A percentile compares a stretch with the other conserved stretches of the same genome.
phyloP scores from a whole-genome alignment of 179 eudicot genomes.

The Vitellaria paradoxa region DNA sequence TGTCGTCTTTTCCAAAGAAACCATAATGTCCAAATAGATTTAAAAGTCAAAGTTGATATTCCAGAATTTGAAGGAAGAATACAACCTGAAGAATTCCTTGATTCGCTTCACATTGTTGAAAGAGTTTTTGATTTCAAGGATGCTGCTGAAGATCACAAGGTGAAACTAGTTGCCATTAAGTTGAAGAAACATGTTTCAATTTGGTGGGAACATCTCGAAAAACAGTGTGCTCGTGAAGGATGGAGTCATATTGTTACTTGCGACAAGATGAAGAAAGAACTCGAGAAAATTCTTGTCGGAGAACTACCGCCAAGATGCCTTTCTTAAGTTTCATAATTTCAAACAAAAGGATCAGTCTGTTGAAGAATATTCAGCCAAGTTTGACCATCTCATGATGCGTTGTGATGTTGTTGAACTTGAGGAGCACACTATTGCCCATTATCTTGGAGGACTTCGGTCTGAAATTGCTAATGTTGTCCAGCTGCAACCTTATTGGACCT shows the following conservation, averaged over 20 bases:
- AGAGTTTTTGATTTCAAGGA: neutral
- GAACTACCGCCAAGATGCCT: neutral
- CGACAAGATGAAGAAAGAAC: neutral
- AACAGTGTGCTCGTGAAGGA: neutral
- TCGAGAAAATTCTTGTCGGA: neutral
- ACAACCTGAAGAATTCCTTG: neutral
- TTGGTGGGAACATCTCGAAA: slow-evolving; percentile 5
- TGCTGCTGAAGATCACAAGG: neutral
- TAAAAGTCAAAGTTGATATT: too few species aligned
- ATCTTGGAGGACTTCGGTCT: neutral
- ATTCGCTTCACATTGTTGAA: neutral
- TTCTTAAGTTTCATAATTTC: neutral
- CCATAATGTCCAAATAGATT: too few species aligned
- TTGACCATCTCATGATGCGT: neutral
- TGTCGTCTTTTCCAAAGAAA: too few species aligned
- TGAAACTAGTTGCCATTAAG: neutral
- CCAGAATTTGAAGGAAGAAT: neutral
- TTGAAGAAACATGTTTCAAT: neutral
- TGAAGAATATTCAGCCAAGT: neutral
- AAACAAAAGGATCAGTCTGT: neutral
- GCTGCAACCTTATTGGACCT: neutral
- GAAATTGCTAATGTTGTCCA: neutral
- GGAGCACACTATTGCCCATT: neutral
- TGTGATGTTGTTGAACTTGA: neutral
- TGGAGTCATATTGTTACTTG: too few species aligned